phyloP scores from a whole-genome alignment of 202 grass and related monocot genomes.

The Digitaria exilis region DNA sequence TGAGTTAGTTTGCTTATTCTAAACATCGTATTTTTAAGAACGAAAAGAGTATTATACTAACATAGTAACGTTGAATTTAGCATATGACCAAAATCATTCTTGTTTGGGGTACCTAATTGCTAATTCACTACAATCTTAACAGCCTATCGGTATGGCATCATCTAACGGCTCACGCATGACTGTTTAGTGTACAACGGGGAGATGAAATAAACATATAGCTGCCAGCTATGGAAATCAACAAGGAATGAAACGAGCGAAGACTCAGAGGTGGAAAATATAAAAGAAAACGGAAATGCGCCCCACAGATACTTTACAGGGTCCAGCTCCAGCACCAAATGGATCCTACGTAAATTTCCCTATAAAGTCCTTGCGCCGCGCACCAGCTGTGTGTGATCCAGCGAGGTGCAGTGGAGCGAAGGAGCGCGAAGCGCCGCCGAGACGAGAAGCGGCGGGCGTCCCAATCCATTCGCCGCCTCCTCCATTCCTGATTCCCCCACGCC shows the following conservation, averaged over 20 bases:
- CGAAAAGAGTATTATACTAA: too few species aligned
- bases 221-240: neutral
- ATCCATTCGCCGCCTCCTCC: neutral
- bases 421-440: neutral
- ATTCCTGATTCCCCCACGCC: neutral
- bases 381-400: neutral
- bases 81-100: neutral
- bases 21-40: too few species aligned
- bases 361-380: neutral
- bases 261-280: neutral
- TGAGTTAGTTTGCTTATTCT: too few species aligned
- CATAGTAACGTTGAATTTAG: too few species aligned
- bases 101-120: neutral
- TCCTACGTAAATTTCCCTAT: neutral
- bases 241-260: neutral
- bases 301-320: neutral
- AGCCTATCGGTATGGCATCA: neutral
- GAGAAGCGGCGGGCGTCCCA: neutral
- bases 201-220: neutral
- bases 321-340: neutral
- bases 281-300: neutral
- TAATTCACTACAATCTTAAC: neutral
- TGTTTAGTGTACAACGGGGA: neutral
- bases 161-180: neutral
- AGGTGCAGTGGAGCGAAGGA: slow-evolving; percentile 6